Evolutionary conservation across 371 early-diverging fungal species (phyloP), one percentile per base, ranked within the genome.

Genomic region (Dichotomocladium elegans): DNA sequence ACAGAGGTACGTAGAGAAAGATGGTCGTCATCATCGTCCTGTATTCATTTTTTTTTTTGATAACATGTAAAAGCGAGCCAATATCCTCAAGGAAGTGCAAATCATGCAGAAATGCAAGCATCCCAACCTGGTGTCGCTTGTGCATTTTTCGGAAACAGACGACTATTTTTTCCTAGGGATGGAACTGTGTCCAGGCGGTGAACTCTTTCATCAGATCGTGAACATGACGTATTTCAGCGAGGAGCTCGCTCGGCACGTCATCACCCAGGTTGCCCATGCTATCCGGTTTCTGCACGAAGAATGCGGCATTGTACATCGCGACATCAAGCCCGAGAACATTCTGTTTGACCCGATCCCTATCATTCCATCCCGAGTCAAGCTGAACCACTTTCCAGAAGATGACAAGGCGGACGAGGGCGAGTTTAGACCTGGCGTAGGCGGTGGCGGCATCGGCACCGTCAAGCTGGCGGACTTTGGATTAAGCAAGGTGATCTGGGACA

Each of bases 311-410:
- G 91, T 93, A 3, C 97, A 96, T 62, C 86, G 97, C 47, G 95
- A 93, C 64, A 85, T 93, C 57, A 95, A 93, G 68, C 88, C 89
- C 27, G 95, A 95, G 57, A 95, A 93, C 63, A 86, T 94, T 42
- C 64, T 92, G 8, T 86, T 80, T 52, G 78, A 80, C 21, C 73
- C 83, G 14, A 80, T 81, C 21, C 83, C 81, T 1, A 61, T 71
- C 11, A 60, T 70, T 15, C 65, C 73, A 4, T 62, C 62, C 19
- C 51, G 57, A 27, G 41, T 44, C 0, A 49, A 54, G 2, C 11
- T 37, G 31, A 43, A 56, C 15, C 6, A 21, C 3, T 56, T 56
- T 22, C 63, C 63, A 42, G 66, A 60, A 51, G n/a, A n/a, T n/a
- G 68, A 65, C 26, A 82, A 84, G 51, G 61, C 59, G 60, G 81